Percentiles rank a stretch among this genome's conserved stretches.
These are phyloP conservation scores for Yamadazyma blattariae DNA, from an alignment of 1,139 yeast species.

Conservation along the genomic window DNA sequence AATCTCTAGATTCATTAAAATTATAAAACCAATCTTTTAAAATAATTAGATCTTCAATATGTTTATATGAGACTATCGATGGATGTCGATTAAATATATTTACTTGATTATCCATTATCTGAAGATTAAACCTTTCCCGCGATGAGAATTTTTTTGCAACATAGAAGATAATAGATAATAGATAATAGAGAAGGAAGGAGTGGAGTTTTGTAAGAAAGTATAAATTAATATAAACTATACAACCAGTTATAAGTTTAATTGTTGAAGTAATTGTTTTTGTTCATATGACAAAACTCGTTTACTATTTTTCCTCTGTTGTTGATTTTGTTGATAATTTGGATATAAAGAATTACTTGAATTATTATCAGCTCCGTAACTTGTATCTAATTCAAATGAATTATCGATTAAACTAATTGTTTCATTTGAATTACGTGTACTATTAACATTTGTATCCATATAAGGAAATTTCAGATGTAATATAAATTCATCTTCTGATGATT, in stretches of 20 bases:
- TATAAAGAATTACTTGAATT: constrained; percentile 5
- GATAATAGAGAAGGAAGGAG: too few relatives aligned
- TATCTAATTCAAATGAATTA: constrained; percentile 10
- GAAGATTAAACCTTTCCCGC: background rate
- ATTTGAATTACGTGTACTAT: background rate
- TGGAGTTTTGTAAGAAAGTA: too few relatives aligned
- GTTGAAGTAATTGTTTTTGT: constrained; percentile 18
- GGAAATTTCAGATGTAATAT: constrained; percentile 22
- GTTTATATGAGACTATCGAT: constrained; percentile 55
- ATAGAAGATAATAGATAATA: too few relatives aligned
- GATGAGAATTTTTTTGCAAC: background rate
- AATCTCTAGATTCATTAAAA: constrained; percentile 22
- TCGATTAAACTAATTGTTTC: constrained; percentile 7
- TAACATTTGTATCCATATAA: constrained; percentile 12
- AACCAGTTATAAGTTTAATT: constrained; percentile 13
- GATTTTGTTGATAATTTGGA: constrained; percentile 8
- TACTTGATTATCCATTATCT: background rate
- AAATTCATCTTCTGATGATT: constrained; percentile 16
- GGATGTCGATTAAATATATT: constrained; percentile 28
- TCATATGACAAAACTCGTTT: constrained; percentile 19
- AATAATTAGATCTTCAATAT: constrained; percentile 45
- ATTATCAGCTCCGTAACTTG: constrained; percentile 5
- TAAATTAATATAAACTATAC: too few relatives aligned
- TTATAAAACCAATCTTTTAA: constrained; percentile 62
- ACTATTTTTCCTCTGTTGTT: constrained; percentile 4